Evolutionary conservation across 495 filamentous ascomycete species (phyloP), one percentile per base, ranked within the genome.

Genomic region (Penicillium angulare): DNA sequence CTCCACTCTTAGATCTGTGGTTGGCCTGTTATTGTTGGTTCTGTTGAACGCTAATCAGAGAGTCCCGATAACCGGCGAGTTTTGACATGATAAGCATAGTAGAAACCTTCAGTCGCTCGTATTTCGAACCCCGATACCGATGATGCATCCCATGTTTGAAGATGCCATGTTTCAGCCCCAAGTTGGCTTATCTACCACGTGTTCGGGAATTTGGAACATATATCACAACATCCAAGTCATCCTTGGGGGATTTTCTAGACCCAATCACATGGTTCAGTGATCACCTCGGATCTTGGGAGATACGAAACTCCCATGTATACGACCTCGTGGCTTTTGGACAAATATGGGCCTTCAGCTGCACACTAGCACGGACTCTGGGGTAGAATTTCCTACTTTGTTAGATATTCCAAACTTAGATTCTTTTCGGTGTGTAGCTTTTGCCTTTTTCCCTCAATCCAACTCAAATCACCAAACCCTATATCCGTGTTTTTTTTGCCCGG

Each of bases 41-140:
- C 15, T 20, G 47, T 12, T 40, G 47, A 41, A 22, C 26, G 13
- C 24, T 29, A 49, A 49, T 49, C 21, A 49, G 3, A 49, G 10
- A 5, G 1, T 17, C 34, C 47, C 47, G 36, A 49, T 33, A 40
- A 49, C 47, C 35, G 47, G 20, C 27, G 26, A 12, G 16, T 2
- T n/a, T 24, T 12, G n/a, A 21, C 12, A 20, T 7, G 21, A 23
- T 40, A 40, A 20, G 18, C 20, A 8, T 17, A 1, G 36, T 13
- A 24, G 20, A 40, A 23, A 5, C 38, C 9, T 15, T 12, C 7
- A 0, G 12, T 24, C 2, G 2, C 12, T 15, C 21, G 4, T 12
- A 24, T 23, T 5, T 13, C 24, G 13, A n/a, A 31, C 13, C 26
- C n/a, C n/a, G n/a, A 29, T 29, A 10, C 26, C 10, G 26, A 10